These are phyloP conservation scores for Parietaria judaica DNA, from an alignment of 306 rosid genomes.

Conservation along the genomic window DNA sequence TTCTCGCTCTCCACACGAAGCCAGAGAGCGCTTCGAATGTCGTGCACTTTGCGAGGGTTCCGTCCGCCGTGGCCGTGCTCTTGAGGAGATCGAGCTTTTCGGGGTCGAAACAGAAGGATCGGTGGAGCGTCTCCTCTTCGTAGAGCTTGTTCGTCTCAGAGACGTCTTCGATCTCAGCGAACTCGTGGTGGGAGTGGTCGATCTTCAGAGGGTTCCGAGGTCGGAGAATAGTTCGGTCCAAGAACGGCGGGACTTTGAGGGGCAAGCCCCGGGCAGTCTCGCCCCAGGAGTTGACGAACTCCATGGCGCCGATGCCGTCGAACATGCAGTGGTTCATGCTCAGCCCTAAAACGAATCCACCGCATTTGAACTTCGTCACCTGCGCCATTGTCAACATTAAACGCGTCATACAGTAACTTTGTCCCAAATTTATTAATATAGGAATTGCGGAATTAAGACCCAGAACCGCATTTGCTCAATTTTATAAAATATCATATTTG, in stretches of 20 bases:
- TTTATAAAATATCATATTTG: too few relatives aligned
- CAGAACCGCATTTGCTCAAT: too few relatives aligned
- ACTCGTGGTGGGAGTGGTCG: slow-evolving; percentile 56
- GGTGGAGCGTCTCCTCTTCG: slow-evolving; percentile 41
- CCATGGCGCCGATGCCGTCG: slow-evolving; percentile 67
- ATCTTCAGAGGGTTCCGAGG: slow-evolving; percentile 49
- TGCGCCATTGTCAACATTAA: slow-evolving; percentile 5
- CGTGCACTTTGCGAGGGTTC: slow-evolving; percentile 43
- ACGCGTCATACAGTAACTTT: neutral
- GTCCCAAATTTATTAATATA: neutral
- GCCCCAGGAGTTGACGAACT: slow-evolving; percentile 71
- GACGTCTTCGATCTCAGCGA: slow-evolving; percentile 54
- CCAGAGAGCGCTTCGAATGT: slow-evolving; percentile 65
- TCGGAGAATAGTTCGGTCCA: slow-evolving; percentile 60
- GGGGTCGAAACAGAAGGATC: slow-evolving; percentile 46
- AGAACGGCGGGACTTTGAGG: slow-evolving; percentile 40
- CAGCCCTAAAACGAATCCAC: slow-evolving; percentile 65
- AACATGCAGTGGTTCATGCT: slow-evolving; percentile 52
- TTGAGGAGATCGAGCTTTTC: slow-evolving; percentile 49
- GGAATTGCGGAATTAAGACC: neutral
- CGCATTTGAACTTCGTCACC: slow-evolving; percentile 79
- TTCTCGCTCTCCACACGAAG: slow-evolving; percentile 82
- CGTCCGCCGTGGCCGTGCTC: slow-evolving; percentile 47
- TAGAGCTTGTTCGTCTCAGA: slow-evolving; percentile 41
- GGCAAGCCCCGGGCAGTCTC: slow-evolving; percentile 56